Percentiles rank a stretch among this genome's conserved stretches.
phyloP scores from a whole-genome alignment of 106 monocot species.

The Acanthochlamys bracteata region DNA sequence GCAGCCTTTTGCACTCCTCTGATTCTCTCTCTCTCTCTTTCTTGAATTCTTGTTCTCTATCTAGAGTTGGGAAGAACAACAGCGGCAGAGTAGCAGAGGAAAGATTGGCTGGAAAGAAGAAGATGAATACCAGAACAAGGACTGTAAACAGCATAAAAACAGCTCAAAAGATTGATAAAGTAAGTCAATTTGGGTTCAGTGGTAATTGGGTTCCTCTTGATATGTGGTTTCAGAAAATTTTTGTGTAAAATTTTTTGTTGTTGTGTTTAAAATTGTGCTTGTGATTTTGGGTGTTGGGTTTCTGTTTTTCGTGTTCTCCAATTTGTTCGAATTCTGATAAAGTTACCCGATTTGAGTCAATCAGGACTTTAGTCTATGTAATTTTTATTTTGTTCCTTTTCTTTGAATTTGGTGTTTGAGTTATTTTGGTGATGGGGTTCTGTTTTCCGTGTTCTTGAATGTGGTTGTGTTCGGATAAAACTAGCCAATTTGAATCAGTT shows the following conservation, averaged over 20 bases:
- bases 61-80: not conserved
- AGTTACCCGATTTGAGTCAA: not conserved
- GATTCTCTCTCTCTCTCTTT: too few species aligned
- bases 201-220: conserved; percentile 9
- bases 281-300: conserved; percentile 9
- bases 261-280: conserved; percentile 9
- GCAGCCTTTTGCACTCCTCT: conserved; percentile 16
- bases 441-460: too few species aligned
- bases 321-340: not conserved
- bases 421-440: too few species aligned
- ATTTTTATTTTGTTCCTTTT: too few species aligned
- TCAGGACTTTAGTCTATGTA: too few species aligned
- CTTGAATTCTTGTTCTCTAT: not conserved
- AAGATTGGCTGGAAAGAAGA: not conserved
- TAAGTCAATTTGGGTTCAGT: conserved; percentile 21
- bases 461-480: too few species aligned
- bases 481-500: too few species aligned
- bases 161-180: conserved; percentile 36
- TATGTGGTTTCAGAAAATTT: too few species aligned
- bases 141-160: conserved; percentile 35
- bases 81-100: not conserved
- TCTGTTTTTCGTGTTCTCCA: not conserved
- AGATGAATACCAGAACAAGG: conserved; percentile 32
- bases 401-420: too few species aligned
- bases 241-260: conserved; percentile 10